Base-by-base conservation (phyloP, 305 asterid genomes). In the Solanum hybrid region DNA sequence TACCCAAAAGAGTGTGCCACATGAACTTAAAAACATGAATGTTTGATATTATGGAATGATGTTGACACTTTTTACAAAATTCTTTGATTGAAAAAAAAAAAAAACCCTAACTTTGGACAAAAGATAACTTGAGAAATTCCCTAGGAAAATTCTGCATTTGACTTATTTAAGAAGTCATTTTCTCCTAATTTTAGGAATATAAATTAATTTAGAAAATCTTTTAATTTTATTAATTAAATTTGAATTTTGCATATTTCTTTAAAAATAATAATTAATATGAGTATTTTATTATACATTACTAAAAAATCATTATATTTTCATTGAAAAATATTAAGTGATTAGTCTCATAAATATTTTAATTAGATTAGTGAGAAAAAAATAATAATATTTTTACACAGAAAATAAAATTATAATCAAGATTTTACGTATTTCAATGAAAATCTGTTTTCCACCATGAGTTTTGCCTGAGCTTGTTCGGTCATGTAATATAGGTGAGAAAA, bases 401-500 rank as follows among this genome's bases (percentile, higher is more conserved):
- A 56, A 51, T 15, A 15, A 51, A 56, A 19, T 4, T 45, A 45
- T 2, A 0, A 37, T 37, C 11, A 56, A 56, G 24, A 0, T 56
- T 56, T 56, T 17, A n/a, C 4, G 0, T 17, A 56, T 56, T 17
- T 56, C 2, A 56, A 1, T 56, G 69, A 6, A 22, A 56, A 56
- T 56, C 24, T 1, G 0, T 56, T 56, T 56, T 17, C 1, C 4
- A 17, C 0, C 1, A 17, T 56, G 4, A 56, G 0, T 17, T 56
- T 17, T 45, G 0, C 1, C 1, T 56, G 1, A 51, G 66, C n/a
- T 56, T 56, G n/a, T 56, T 2, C 10, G n/a, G 10, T 56, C n/a
- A 56, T 42, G 19, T 4, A 42, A 42, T 12, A 42, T 42, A 14
- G 60, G 19, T 42, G 60, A 42, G 60, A 42, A 42, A 42, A 37